These are phyloP conservation scores for Phytophthora colocasiae DNA, from an alignment of 352 stramenopile species.

Conservation along the genomic window DNA sequence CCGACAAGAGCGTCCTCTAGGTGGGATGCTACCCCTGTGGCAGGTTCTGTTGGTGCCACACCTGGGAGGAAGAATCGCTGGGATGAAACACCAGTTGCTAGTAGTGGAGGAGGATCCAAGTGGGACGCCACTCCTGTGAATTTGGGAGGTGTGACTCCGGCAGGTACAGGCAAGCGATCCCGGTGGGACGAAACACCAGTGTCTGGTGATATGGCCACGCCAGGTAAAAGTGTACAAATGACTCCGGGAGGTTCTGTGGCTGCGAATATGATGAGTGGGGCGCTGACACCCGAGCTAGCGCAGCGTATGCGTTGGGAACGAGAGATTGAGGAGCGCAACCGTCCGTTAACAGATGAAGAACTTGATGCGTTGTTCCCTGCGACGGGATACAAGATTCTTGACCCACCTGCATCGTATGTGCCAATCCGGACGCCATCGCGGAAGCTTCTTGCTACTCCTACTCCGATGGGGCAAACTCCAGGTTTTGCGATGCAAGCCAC, in stretches of 20 bases:
- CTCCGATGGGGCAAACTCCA: conserved; percentile 93
- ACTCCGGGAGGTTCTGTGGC: conserved; percentile 71
- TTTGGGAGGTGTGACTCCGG: conserved; percentile 57
- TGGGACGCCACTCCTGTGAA: conserved; percentile 95
- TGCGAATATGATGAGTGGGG: conserved; percentile 67
- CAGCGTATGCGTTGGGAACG: conserved; percentile 95
- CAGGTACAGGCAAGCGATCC: conserved; percentile 86
- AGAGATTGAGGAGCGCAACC: conserved; percentile 98
- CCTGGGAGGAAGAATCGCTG: conserved; percentile 81
- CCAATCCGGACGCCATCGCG: conserved; percentile 95
- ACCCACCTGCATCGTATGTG: conserved; percentile 95
- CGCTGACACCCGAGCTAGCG: conserved; percentile 89
- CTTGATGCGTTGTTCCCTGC: conserved; percentile 97
- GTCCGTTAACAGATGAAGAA: conserved; percentile 95
- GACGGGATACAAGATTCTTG: conserved; percentile 96
- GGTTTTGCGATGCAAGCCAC: conserved; percentile 90
- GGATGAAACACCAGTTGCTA: conserved; percentile 80
- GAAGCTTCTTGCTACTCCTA: conserved; percentile 96
- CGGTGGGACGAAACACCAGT: conserved; percentile 98
- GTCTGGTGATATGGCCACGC: conserved; percentile 55
- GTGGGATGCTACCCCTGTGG: conserved; percentile 77
- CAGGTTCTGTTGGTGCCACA: conserved; percentile 40
- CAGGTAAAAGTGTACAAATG: conserved; percentile 65
- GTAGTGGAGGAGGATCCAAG: conserved; percentile 58
- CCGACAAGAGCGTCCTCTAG: conserved; percentile 68